Base-by-base conservation (phyloP, 2,329 filamentous ascomycete species). In the Xylariaceae sp. region DNA sequence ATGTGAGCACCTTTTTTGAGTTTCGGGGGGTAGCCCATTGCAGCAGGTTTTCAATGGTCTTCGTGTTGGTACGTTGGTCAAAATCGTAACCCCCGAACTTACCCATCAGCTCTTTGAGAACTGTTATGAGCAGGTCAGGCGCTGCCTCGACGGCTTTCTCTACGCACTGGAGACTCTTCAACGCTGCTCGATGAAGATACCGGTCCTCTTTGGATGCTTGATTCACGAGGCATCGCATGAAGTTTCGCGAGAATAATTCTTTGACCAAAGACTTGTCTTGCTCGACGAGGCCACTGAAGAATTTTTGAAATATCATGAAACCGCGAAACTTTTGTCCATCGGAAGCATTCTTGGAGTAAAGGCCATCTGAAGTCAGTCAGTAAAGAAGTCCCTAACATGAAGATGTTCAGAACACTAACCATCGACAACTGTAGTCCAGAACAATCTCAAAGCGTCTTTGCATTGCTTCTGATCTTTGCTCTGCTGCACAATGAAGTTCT, bases 321-420 rank as follows among this genome's bases (percentile, higher is more conserved):
- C 93, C 93, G 64, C 89, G 89, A 56, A 88, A 89, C 64, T 96
- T 97, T 42, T 94, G 85, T 53, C 90, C 88, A 33, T 90, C 82
- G 1, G 89, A 94, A 7, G 90, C 85, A 9, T 78, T 81, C 42
- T 84, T 79, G 4, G 87, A 84, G 60, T 97, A 96, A 3, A 96
- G 74, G 8, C 86, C 85, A 59, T 91, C 87, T 91, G 48, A 0
- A 34, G 17, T 19, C 16, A 6, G 33, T 35, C 19, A 19, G 18
- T 8, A 19, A 19, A 9, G 6, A 7, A 32, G 4, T n/a, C 19
- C 15, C 9, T n/a, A 35, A 9, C 8, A 6, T 12, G 33, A 35
- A 19, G 17, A 7, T 4, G 17, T 7, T 8, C 4, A 2, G 19
- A 2, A 19, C 43, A 71, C 83, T 70, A 65, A 89, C 87, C 86